Evolutionary conservation across 495 filamentous ascomycete species (phyloP), one percentile per base, ranked within the genome.

Genomic region (Thozetella sp.): DNA sequence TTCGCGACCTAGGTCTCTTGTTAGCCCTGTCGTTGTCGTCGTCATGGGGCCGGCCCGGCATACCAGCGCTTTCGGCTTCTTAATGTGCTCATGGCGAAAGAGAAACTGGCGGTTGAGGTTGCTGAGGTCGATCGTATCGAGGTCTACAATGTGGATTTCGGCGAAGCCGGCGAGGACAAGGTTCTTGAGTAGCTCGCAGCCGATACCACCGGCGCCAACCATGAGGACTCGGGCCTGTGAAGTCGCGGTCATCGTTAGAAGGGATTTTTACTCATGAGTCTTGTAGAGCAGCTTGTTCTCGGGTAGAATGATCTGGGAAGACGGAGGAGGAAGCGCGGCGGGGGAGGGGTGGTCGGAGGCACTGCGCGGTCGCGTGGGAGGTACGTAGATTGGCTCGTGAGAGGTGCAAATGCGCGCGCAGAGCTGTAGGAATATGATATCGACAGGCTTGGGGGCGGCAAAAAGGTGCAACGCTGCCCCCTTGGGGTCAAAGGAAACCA

Each of bases 31-130:
- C 11, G 20, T 27, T 25, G 50, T 25, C 9, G 19, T 45, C n/a
- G 20, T 52, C 15, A 15, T 25, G 10, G 2, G 51, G 15, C 37
- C 51, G 30, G 20, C 4, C 27, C 25, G 26, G 75, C 89, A 63
- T 80, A 96, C 95, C 76, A 97, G 76, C 59, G 95, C 94, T 70
- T 99, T 99, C 4, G 95, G 85, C 69, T 97, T 97, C 71, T 97
- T 97, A 75, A 99, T 97, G 67, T 99, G 95, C 67, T 98, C 93
- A 66, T 94, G 90, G 48, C 93, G 86, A 76, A 99, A 99, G 52
- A 99, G 88, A 66, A 99, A 99, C 70, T 99, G 95, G 19, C 95
- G 92, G 67, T 99, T 99, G 51, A 99, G 83, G 67, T 99, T 99
- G 78, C 92, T 96, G 3, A 99, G 80, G 66, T 99, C 95, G 71